Evolutionary conservation across 2,329 filamentous ascomycete species (phyloP).

Genomic region (Curvularia lunata): DNA sequence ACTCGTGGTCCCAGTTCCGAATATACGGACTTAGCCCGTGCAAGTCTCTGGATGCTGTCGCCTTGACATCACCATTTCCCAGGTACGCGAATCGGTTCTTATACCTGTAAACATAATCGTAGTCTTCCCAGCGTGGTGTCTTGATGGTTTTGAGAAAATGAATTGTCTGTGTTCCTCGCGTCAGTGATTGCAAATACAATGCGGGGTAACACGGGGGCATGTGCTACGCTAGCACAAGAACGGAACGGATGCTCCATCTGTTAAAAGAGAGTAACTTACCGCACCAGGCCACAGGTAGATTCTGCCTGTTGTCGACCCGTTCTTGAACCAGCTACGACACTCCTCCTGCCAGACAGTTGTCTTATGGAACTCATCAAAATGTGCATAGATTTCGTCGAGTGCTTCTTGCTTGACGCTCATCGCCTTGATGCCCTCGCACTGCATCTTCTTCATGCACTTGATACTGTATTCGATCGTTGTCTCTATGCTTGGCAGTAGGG

Average conservation of each 20-base stretch:
- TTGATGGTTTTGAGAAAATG: slow-evolving; percentile 50
- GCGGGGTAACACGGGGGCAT: slow-evolving; percentile 7
- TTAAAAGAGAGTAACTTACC: slow-evolving; percentile 27
- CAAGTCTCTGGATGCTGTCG: slow-evolving; percentile 50
- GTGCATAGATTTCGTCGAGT: slow-evolving; percentile 39
- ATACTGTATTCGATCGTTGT: slow-evolving; percentile 48
- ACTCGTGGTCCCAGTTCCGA: slow-evolving; percentile 53
- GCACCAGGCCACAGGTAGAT: slow-evolving; percentile 45
- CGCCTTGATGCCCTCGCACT: slow-evolving; percentile 40
- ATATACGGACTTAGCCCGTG: slow-evolving; percentile 55
- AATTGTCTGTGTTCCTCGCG: slow-evolving; percentile 41
- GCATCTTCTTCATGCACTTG: slow-evolving; percentile 46
- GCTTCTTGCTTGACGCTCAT: slow-evolving; percentile 42
- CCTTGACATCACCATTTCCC: slow-evolving; percentile 54
- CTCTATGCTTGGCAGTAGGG: slow-evolving; percentile 54
- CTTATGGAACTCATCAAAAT: slow-evolving; percentile 42
- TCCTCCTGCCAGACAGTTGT: slow-evolving; percentile 44
- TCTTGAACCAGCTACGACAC: slow-evolving; percentile 47
- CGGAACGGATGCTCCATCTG: background rate
- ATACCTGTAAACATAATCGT: slow-evolving; percentile 52
- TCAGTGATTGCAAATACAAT: slow-evolving; percentile 25
- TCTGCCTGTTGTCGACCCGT: slow-evolving; percentile 41
- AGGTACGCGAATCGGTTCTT: slow-evolving; percentile 43
- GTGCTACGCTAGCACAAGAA: background rate
- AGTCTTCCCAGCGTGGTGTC: slow-evolving; percentile 54